Percentiles rank a stretch among this genome's conserved stretches.
These are phyloP conservation scores for Aphanoascus verrucosus DNA, from an alignment of 2,329 filamentous ascomycete species.

Conservation along the genomic window DNA sequence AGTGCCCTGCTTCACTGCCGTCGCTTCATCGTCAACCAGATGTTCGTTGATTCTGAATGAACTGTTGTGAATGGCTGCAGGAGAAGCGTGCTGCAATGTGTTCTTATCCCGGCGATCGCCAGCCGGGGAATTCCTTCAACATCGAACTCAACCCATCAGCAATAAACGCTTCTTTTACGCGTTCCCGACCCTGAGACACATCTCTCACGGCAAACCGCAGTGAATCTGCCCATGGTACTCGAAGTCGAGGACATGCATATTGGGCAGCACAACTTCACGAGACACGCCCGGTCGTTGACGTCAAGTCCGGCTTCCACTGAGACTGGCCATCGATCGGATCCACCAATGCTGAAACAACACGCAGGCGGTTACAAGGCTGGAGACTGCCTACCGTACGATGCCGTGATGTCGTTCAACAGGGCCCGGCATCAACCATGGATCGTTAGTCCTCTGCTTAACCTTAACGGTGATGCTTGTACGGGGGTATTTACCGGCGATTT, in stretches of 20 bases:
- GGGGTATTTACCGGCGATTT: too few relatives aligned
- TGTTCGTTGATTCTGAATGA: neutral
- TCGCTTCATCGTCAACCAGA: neutral
- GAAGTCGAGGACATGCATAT: neutral
- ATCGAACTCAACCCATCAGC: too few relatives aligned
- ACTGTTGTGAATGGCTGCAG: neutral
- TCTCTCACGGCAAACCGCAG: neutral
- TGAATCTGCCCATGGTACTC: neutral
- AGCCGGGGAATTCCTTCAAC: too few relatives aligned
- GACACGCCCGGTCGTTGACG: neutral
- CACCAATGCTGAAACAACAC: constrained; percentile 6
- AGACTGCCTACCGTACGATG: too few relatives aligned
- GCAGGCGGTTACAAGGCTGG: neutral
- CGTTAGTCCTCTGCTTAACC: neutral
- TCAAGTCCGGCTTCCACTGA: neutral
- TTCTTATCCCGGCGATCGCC: too few relatives aligned
- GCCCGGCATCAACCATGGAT: neutral
- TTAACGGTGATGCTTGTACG: too few relatives aligned
- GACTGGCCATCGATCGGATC: neutral
- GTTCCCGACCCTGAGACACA: neutral
- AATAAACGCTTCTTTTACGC: too few relatives aligned
- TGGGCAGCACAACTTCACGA: neutral
- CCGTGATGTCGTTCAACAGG: neutral
- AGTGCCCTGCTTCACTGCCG: neutral
- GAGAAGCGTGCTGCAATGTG: neutral